phyloP scores from a whole-genome alignment of 2,329 filamentous ascomycete genomes.

The Fusarium mundagurra region DNA sequence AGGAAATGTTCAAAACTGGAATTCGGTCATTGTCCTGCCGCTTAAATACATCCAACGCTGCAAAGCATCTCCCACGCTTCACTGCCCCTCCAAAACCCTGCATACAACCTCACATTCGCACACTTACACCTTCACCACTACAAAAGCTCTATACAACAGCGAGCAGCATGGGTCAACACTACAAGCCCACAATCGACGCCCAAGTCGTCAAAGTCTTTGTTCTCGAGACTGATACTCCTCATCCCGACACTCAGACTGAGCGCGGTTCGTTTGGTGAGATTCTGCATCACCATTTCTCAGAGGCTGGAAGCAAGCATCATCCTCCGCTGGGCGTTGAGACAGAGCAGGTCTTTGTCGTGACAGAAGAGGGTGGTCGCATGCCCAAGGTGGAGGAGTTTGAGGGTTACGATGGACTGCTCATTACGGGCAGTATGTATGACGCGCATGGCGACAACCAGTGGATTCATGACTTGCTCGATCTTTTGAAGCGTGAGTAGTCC shows the following conservation, averaged over 20 bases:
- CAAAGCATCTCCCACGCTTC: not conserved
- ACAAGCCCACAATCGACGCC: conserved; percentile 39
- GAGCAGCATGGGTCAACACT: conserved; percentile 41
- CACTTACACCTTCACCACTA: not conserved
- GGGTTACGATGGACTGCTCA: conserved; percentile 75
- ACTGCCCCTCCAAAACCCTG: not conserved
- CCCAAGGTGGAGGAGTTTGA: conserved; percentile 62
- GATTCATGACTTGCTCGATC: conserved; percentile 75
- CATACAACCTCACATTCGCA: not conserved
- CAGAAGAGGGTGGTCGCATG: conserved; percentile 57
- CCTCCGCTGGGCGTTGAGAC: conserved; percentile 65
- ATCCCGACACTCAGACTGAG: conserved; percentile 59
- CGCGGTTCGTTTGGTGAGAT: conserved; percentile 66
- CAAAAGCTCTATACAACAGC: conserved; percentile 2
- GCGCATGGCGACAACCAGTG: conserved; percentile 77
- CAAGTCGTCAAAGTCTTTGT: conserved; percentile 56
- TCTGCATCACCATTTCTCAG: conserved; percentile 59
- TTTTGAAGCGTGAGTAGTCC: conserved; percentile 54
- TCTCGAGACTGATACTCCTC: conserved; percentile 66
- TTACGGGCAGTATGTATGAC: conserved; percentile 76
- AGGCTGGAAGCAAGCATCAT: conserved; percentile 61
- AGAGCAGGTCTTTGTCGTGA: conserved; percentile 64
- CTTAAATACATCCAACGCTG: conserved; percentile 3
- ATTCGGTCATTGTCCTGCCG: not conserved
- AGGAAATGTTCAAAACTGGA: conserved; percentile 16